A percentile compares a stretch with the other conserved stretches of the same genome.
Conservation (phyloP, 2,329 filamentous ascomycete genomes). For the Nemania sp. region DNA sequence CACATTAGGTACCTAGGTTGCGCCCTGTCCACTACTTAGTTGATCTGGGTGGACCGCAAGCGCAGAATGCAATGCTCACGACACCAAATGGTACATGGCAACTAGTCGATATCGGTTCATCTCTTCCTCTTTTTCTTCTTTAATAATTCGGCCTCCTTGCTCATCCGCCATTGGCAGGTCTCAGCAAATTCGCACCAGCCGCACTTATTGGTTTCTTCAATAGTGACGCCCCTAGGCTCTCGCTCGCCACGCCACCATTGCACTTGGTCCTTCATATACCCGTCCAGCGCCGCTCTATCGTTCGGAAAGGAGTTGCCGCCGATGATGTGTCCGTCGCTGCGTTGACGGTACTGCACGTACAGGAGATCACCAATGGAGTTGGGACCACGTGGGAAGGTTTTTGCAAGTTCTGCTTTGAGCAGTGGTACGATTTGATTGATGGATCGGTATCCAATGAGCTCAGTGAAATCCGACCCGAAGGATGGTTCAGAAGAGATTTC, state of each 20-base stretch:
- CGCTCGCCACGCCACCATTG: conserved; percentile 86
- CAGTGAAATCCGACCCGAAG: conserved; percentile 32
- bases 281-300: conserved; percentile 63
- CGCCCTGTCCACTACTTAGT: too few relatives aligned
- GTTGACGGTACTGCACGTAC: conserved; percentile 57
- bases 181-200: conserved; percentile 80
- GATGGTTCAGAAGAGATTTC: too few relatives aligned
- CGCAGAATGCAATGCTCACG: too few relatives aligned
- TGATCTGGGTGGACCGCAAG: too few relatives aligned
- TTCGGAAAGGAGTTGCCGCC: conserved; percentile 67
- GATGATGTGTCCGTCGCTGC: conserved; percentile 55
- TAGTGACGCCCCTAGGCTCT: conserved; percentile 70
- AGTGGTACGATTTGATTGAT: conserved; percentile 52
- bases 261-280: conserved; percentile 71
- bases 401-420: conserved; percentile 49
- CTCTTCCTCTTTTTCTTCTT: conserved; percentile 23
- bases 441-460: conserved; percentile 51
- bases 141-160: conserved; percentile 63
- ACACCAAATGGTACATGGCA: neutral
- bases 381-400: conserved; percentile 57
- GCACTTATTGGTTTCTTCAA: conserved; percentile 90
- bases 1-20: too few relatives aligned
- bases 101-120: neutral
- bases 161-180: conserved; percentile 75
- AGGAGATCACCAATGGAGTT: conserved; percentile 55